A percentile compares a stretch with the other conserved stretches of the same genome.
Conservation (phyloP, 176 grass and related monocot species). For the Juncus effusus region DNA sequence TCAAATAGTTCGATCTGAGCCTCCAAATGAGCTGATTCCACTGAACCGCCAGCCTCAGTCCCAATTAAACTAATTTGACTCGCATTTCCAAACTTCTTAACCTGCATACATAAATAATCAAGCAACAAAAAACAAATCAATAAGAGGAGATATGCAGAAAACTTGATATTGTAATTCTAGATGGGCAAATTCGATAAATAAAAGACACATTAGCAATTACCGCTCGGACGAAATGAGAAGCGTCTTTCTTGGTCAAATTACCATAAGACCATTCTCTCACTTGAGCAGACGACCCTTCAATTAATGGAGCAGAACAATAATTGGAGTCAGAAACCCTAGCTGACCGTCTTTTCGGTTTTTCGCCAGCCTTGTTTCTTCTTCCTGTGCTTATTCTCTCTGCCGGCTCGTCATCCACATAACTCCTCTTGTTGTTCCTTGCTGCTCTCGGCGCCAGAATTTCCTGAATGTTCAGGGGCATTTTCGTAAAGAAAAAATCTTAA, state of each 20-base stretch:
- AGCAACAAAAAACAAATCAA: conserved; percentile 24
- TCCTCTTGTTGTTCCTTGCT: conserved; percentile 72
- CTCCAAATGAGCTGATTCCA: conserved; percentile 60
- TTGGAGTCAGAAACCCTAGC: conserved; percentile 55
- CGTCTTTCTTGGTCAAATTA: conserved; percentile 82
- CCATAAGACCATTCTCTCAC: conserved; percentile 91
- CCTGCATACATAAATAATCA: conserved; percentile 39
- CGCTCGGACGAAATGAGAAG: conserved; percentile 86
- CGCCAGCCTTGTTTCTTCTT: conserved; percentile 57
- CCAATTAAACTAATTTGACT: conserved; percentile 77
- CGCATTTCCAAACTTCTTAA: conserved; percentile 87
- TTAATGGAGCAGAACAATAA: conserved; percentile 49
- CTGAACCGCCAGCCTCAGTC: conserved; percentile 75
- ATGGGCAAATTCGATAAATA: background rate
- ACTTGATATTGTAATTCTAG: background rate
- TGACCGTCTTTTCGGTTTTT: conserved; percentile 74
- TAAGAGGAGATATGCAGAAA: background rate
- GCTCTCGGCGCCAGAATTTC: conserved; percentile 94
- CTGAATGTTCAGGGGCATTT: conserved; percentile 28
- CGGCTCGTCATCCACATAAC: conserved; percentile 79
- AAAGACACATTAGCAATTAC: conserved; percentile 25
- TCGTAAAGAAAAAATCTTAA: no score
- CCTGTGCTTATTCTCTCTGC: conserved; percentile 44
- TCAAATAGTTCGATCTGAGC: conserved; percentile 86
- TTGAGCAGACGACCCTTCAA: conserved; percentile 85